These are phyloP conservation scores for Backusella liffmaniae DNA, from an alignment of 192 early-diverging fungal genomes.

Conservation along the genomic window DNA sequence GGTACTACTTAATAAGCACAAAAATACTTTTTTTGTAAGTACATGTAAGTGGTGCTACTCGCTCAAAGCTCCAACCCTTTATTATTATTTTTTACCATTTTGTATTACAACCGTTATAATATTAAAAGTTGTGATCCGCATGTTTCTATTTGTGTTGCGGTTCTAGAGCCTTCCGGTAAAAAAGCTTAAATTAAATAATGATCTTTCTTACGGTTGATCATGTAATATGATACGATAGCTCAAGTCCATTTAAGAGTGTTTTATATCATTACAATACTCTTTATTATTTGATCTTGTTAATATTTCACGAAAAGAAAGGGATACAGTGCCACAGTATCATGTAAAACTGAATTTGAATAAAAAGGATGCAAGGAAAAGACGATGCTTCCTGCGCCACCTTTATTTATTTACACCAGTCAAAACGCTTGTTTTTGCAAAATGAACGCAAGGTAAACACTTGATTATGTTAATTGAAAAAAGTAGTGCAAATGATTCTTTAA, in stretches of 20 bases:
- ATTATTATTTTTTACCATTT: background rate
- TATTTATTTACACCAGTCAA: background rate
- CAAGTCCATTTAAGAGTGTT: too few species aligned
- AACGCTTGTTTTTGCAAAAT: background rate
- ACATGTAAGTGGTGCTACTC: background rate
- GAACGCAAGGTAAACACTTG: background rate
- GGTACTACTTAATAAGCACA: too few species aligned
- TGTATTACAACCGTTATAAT: background rate
- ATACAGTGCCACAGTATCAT: background rate
- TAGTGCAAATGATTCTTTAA: background rate
- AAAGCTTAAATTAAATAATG: background rate
- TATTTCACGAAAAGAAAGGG: background rate
- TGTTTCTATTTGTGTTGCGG: background rate
- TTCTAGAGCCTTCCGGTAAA: background rate
- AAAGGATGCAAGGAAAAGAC: background rate
- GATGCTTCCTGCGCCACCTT: background rate
- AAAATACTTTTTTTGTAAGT: background rate
- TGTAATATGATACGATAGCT: too few species aligned
- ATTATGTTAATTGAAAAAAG: background rate
- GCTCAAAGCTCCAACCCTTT: too few species aligned
- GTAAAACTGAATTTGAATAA: background rate
- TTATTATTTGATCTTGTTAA: background rate
- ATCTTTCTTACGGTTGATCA: too few species aligned
- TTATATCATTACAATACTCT: too few species aligned
- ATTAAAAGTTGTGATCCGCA: background rate